Evolutionary conservation across 495 filamentous ascomycete species (phyloP).

Genomic region (Cercophora samala): DNA sequence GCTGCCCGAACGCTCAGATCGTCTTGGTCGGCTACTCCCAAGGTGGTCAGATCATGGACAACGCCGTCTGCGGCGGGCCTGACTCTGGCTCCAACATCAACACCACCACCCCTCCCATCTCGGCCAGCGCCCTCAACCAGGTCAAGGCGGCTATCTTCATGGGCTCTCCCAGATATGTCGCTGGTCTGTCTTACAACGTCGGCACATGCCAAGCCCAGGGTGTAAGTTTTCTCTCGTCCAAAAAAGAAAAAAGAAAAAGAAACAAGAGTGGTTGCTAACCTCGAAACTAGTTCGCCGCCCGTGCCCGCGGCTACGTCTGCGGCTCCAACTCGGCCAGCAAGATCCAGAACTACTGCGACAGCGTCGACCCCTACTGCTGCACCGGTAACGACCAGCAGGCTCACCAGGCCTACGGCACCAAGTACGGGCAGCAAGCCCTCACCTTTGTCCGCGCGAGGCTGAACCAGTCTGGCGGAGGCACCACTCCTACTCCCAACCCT

Average conservation of each 20-base stretch:
- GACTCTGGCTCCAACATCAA: constrained; percentile 35
- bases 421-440: constrained; percentile 41
- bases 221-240: constrained; percentile 44
- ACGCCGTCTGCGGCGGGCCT: constrained; percentile 58
- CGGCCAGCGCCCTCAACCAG: constrained; percentile 41
- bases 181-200: constrained; percentile 57
- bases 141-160: constrained; percentile 61
- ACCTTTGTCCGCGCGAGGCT: constrained; percentile 30
- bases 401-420: constrained; percentile 59
- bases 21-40: constrained; percentile 62
- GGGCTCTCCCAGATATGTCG: constrained; percentile 56
- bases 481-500: constrained; percentile 11
- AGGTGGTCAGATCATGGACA: constrained; percentile 63
- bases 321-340: constrained; percentile 45
- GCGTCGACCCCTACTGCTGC: constrained; percentile 63
- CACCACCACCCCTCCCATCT: constrained; percentile 27
- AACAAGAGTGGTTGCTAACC: constrained; percentile 7
- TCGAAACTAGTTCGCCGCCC: constrained; percentile 50
- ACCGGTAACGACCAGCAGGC: constrained; percentile 56
- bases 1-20: constrained; percentile 56
- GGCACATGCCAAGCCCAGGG: constrained; percentile 55
- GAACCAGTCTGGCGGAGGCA: constrained; percentile 22
- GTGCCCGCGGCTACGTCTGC: constrained; percentile 55
- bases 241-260: no score
- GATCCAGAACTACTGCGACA: constrained; percentile 64